Percentiles rank a stretch among this genome's conserved stretches.
Conservation (phyloP, 306 rosid genomes). For the Dicorynia guianensis region DNA sequence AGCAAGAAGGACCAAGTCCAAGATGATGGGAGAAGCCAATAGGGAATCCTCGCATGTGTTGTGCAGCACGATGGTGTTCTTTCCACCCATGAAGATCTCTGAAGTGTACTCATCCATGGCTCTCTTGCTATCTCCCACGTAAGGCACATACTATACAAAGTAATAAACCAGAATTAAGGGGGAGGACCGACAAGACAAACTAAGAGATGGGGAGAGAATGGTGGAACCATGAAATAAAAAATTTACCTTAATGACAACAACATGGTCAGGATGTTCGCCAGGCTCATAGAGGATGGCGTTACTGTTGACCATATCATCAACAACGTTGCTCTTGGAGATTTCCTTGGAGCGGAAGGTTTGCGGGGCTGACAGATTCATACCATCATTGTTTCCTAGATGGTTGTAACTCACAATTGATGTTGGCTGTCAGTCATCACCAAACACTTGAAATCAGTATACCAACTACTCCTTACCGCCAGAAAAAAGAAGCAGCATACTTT, state of each 20-base stretch:
- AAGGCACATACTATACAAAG: constrained; percentile 81
- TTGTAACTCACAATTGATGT: constrained; percentile 98
- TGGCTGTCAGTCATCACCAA: constrained; percentile 65
- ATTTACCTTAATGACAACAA: constrained; percentile 90
- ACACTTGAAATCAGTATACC: constrained; percentile 8
- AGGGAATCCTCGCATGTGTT: constrained; percentile 99
- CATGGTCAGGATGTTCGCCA: constrained; percentile 99
- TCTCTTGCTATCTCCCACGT: constrained; percentile 97
- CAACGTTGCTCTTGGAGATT: constrained; percentile 97
- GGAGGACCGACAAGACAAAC: background rate
- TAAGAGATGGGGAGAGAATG: background rate
- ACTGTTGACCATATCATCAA: constrained; percentile 98
- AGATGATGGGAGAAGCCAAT: constrained; percentile 94
- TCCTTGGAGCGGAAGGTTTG: constrained; percentile 98
- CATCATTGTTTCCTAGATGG: constrained; percentile 98
- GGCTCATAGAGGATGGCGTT: constrained; percentile 88
- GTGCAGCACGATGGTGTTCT: constrained; percentile 91
- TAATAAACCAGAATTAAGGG: constrained; percentile 25
- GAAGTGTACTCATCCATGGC: constrained; percentile 99
- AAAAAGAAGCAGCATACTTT: background rate
- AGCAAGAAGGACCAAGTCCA: constrained; percentile 96
- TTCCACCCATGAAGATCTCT: constrained; percentile 99
- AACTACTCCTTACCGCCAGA: background rate
- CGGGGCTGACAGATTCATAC: constrained; percentile 98
- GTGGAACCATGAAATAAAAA: background rate